A percentile compares a stretch with the other conserved stretches of the same genome.
Evolutionary conservation across 352 stramenopile genomes (phyloP).

Genomic region (Aphanomyces astaci): DNA sequence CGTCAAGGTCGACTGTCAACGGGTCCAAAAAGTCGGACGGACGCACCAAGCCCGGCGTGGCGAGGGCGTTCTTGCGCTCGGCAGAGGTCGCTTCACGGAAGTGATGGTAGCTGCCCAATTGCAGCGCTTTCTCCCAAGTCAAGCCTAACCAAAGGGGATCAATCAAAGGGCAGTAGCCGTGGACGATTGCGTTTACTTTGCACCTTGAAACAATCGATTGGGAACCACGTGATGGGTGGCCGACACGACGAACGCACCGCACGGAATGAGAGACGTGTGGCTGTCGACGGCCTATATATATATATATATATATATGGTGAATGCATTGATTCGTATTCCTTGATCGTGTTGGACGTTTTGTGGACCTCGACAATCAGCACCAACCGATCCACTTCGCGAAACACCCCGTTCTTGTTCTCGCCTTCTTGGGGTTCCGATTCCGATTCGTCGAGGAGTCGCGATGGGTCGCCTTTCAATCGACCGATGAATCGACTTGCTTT

Average conservation of each 20-base stretch:
- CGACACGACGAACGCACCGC: constrained; percentile 63
- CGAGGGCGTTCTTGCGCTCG: constrained; percentile 46
- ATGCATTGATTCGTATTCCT: no score
- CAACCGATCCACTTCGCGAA: constrained; percentile 68
- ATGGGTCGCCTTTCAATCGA: constrained; percentile 57
- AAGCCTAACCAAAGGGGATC: constrained; percentile 28
- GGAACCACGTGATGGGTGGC: constrained; percentile 55
- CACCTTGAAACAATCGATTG: constrained; percentile 57
- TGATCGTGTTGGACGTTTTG: background rate
- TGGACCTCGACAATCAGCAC: constrained; percentile 38
- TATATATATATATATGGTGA: no score
- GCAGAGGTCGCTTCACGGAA: constrained; percentile 56
- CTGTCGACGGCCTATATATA: constrained; percentile 45
- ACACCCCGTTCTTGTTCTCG: constrained; percentile 27
- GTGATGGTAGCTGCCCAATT: constrained; percentile 74
- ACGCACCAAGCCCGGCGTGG: constrained; percentile 48
- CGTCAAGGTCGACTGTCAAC: constrained; percentile 56
- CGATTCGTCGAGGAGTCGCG: constrained; percentile 35
- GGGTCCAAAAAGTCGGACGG: constrained; percentile 62
- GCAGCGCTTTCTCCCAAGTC: constrained; percentile 45
- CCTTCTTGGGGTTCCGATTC: constrained; percentile 35
- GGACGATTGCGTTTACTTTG: no score
- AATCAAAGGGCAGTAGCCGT: background rate
- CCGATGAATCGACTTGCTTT: constrained; percentile 39
- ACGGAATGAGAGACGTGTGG: constrained; percentile 44